Conservation (phyloP, 768 basidiomycete genomes). For the Pulveroboletus sp. region DNA sequence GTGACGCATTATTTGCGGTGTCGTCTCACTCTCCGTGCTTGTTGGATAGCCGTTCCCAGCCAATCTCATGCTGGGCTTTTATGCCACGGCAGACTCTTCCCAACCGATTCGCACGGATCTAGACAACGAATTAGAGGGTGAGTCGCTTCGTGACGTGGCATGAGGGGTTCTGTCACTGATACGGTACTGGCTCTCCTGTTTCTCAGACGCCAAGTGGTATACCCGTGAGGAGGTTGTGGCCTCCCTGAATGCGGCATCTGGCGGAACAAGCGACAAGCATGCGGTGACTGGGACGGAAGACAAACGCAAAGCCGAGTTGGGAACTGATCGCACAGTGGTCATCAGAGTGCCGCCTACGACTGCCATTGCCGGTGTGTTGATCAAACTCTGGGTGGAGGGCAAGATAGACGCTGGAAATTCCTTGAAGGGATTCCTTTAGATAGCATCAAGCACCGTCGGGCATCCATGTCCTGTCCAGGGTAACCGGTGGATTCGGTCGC, state of each 20-base stretch:
- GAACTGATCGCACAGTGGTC: conserved; percentile 33
- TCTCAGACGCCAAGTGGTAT: conserved; percentile 84
- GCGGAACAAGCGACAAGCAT: conserved; percentile 28
- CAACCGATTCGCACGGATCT: conserved; percentile 79
- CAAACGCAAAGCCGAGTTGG: conserved; percentile 19
- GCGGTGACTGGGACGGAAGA: conserved; percentile 14
- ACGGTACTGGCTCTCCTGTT: neutral
- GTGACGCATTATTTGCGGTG: neutral
- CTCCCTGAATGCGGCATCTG: conserved; percentile 41
- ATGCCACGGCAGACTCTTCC: conserved; percentile 67
- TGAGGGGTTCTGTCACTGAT: neutral
- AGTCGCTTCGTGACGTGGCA: neutral
- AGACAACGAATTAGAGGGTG: conserved; percentile 93
- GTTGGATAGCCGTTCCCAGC: conserved; percentile 76
- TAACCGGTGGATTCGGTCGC: no score
- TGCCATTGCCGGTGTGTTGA: conserved; percentile 82
- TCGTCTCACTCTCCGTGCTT: neutral
- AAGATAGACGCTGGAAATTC: conserved; percentile 44
- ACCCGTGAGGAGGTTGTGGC: conserved; percentile 64
- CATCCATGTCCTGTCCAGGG: no score
- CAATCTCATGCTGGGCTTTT: conserved; percentile 88
- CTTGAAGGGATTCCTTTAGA: conserved; percentile 41
- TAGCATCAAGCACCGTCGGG: neutral
- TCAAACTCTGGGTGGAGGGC: conserved; percentile 73
- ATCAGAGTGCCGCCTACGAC: conserved; percentile 73